phyloP scores from a whole-genome alignment of 352 stramenopile species.

The Globisporangium nodosum region DNA sequence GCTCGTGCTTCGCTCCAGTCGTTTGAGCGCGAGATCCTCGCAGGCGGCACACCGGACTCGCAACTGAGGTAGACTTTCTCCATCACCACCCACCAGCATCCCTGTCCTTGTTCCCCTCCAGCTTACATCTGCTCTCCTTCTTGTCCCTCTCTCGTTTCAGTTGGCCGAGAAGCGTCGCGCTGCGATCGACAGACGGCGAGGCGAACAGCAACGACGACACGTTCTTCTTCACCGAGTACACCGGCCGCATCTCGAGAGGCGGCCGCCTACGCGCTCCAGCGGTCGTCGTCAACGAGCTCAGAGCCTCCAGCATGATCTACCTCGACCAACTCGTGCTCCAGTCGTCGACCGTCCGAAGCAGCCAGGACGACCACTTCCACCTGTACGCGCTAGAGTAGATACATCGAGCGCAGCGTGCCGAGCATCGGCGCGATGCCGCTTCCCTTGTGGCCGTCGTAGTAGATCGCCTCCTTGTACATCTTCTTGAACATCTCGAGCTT shows the following conservation, averaged over 20 bases:
- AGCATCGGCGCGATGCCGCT: slow-evolving; percentile 45
- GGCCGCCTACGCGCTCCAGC: slow-evolving; percentile 1
- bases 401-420: slow-evolving; percentile 50
- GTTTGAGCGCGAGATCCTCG: slow-evolving; percentile 43
- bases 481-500: slow-evolving; percentile 72
- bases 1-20: slow-evolving; percentile 34
- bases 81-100: not conserved
- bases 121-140: not conserved
- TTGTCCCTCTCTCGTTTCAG: slow-evolving; percentile 17
- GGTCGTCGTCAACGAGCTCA: slow-evolving; percentile 43
- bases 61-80: slow-evolving; percentile 29
- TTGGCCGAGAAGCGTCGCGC: slow-evolving; percentile 53
- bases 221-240: slow-evolving; percentile 63
- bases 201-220: slow-evolving; percentile 25
- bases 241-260: slow-evolving; percentile 43
- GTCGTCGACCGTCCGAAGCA: slow-evolving; percentile 12
- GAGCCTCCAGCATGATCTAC: slow-evolving; percentile 40
- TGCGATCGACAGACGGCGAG: slow-evolving; percentile 28
- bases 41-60: slow-evolving; percentile 46
- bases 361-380: slow-evolving; percentile 15
- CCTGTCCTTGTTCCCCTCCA: not conserved
- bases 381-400: slow-evolving; percentile 44
- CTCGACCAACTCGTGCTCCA: slow-evolving; percentile 47
- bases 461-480: slow-evolving; percentile 86
- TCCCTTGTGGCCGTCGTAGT: slow-evolving; percentile 42